A percentile compares a stretch with the other conserved stretches of the same genome.
Evolutionary conservation across 306 rosid genomes (phyloP).

Genomic region (Castanea crenata): DNA sequence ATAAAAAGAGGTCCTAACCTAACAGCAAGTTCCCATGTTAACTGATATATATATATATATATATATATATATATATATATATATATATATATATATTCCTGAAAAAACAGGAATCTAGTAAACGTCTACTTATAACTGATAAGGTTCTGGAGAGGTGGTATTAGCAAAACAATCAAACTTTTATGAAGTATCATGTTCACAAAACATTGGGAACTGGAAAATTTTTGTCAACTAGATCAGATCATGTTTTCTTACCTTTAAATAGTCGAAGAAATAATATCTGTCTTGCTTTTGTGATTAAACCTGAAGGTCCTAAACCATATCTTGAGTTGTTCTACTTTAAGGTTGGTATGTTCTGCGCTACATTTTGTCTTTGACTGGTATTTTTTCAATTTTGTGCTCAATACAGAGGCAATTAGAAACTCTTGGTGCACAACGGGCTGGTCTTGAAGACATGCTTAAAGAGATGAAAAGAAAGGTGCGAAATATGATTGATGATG

Average conservation of each 20-base stretch:
- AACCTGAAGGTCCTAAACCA: background rate
- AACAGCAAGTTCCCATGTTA: too few relatives aligned
- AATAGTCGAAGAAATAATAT: background rate
- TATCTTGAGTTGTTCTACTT: background rate
- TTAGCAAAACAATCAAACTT: background rate
- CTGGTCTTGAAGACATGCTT: conserved; percentile 99
- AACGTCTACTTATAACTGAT: background rate
- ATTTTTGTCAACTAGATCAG: background rate
- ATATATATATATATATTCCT: background rate
- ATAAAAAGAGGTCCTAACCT: too few relatives aligned
- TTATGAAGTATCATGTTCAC: background rate
- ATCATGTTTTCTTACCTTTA: background rate
- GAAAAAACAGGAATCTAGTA: background rate
- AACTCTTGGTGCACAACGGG: conserved; percentile 96
- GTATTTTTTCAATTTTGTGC: conserved; percentile 23
- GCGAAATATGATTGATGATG: conserved; percentile 3
- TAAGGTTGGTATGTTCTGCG: background rate
- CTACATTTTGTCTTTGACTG: conserved; percentile 12
- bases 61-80: too few relatives aligned
- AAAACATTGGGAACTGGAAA: background rate
- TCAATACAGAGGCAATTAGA: conserved; percentile 90
- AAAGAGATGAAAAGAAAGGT: conserved; percentile 99
- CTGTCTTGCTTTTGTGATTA: background rate
- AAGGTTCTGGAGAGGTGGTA: background rate
- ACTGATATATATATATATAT: too few relatives aligned